Percentiles rank a stretch among this genome's conserved stretches.
phyloP scores from a whole-genome alignment of 805 yeast species.

The Kuraishia hungarica region DNA sequence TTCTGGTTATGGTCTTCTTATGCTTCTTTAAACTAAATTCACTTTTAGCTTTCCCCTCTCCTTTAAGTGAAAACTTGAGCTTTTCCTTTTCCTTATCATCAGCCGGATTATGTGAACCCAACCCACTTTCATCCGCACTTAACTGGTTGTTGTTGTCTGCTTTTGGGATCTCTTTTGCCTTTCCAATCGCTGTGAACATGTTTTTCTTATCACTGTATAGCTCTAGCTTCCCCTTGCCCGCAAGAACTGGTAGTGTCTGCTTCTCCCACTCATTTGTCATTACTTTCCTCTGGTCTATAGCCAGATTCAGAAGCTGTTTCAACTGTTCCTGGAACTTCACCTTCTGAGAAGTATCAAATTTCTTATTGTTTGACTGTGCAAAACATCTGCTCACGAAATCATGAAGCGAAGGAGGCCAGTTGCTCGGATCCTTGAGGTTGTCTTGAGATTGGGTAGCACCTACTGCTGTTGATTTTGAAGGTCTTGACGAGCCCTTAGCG shows the following conservation, averaged over 20 bases:
- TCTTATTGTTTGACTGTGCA: conserved; percentile 25
- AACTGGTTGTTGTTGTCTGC: neutral
- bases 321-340: conserved; percentile 39
- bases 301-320: conserved; percentile 37
- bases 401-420: conserved; percentile 51
- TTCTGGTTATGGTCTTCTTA: neutral
- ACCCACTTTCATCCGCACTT: neutral
- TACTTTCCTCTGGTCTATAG: conserved; percentile 33
- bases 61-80: neutral
- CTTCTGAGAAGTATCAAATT: conserved; percentile 22
- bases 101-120: neutral
- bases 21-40: neutral
- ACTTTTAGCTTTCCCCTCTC: neutral
- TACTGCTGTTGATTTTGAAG: neutral
- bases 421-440: neutral
- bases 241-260: conserved; percentile 40
- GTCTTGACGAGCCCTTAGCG: too few species aligned
- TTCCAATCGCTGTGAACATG: neutral
- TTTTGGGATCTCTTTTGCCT: neutral
- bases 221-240: conserved; percentile 5
- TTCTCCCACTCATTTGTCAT: conserved; percentile 45
- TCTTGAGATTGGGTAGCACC: neutral
- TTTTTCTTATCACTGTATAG: neutral
- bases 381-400: conserved; percentile 42
- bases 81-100: neutral